Base-by-base conservation (phyloP, 345 rosid species). In the Dipteronia sinensis region DNA sequence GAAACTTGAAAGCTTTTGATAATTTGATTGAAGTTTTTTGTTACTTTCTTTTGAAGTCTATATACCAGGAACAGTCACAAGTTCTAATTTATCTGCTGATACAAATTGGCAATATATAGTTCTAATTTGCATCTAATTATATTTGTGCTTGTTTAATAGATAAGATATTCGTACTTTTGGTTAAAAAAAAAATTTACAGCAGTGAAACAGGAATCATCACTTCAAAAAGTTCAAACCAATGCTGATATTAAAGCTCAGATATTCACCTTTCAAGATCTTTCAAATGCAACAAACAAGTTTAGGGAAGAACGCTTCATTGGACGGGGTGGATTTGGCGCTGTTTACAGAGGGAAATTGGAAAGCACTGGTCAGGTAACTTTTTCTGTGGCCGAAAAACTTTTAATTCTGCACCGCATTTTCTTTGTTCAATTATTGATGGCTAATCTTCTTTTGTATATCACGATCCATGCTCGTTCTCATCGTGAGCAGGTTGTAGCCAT, bases 241-340 rank as follows among this genome's bases (percentile, higher is more conserved):
- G 31, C 70, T 61, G 49, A 56, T 20, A 31, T 22, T 13, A 29
- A 47, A 46, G 77, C 27, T 64, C 69, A 65, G 2, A 83, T 70
- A 75, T 91, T 91, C 78, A 81, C 85, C 73, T 89, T 87, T 82
- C 58, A 75, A 70, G 92, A 91, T 76, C 95, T 95, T 34, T 94
- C 89, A 62, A 76, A 64, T 3, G 93, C 90, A 8, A 93, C 98
- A 6, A 83, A 82, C 19, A 79, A 82, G 76, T 93, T 95, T 79
- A 75, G 71, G 46, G 47, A 40, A 0, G 86, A 83, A 40, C 81
- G 86, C 76, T 78, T 90, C 59, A 80, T 91, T 44, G 98, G 98
- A 19, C 88, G 78, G 76, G 97, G 98, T 40, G 98, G 98, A 64
- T 95, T 95, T 47, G 98, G 98, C 29, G 71, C 78, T 59, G 98